Evolutionary conservation across 2,329 filamentous ascomycete genomes (phyloP).

Genomic region (Aspergillus ochraceoroseus): DNA sequence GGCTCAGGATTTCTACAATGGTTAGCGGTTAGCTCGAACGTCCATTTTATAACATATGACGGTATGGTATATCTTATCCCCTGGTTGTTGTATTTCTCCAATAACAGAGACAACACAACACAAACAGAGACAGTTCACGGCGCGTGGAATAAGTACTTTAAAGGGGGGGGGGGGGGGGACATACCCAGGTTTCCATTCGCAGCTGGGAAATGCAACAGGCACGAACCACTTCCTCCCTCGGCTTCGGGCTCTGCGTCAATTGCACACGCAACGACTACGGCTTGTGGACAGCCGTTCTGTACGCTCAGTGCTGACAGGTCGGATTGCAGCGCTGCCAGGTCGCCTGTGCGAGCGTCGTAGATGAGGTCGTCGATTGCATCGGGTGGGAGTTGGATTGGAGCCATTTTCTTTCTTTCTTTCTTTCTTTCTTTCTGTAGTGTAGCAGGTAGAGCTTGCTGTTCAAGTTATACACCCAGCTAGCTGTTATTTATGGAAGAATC

Average conservation of each 20-base stretch:
- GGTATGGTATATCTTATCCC: too few relatives aligned
- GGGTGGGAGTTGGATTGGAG: constrained; percentile 52
- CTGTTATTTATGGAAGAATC: too few relatives aligned
- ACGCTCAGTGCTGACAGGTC: constrained; percentile 57
- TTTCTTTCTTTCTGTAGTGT: constrained; percentile 1
- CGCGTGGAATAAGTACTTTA: background rate
- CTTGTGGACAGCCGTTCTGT: constrained; percentile 55
- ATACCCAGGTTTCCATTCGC: constrained; percentile 82
- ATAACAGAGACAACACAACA: too few relatives aligned
- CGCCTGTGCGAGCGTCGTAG: constrained; percentile 76
- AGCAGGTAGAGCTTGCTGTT: background rate
- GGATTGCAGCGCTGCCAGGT: constrained; percentile 61
- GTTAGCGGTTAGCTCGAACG: too few relatives aligned
- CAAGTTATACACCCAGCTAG: too few relatives aligned
- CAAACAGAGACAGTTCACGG: too few relatives aligned
- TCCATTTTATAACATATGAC: too few relatives aligned
- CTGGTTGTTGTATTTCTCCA: too few relatives aligned
- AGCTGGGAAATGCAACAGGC: constrained; percentile 77
- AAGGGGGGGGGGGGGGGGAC: constrained; percentile 19
- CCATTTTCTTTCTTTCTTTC: constrained; percentile 15
- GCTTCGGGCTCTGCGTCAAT: constrained; percentile 73
- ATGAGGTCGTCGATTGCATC: constrained; percentile 89
- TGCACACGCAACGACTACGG: constrained; percentile 64
- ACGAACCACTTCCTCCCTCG: constrained; percentile 49
- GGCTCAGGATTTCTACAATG: constrained; percentile 45